Evolutionary conservation across 1,284 basidiomycete genomes (phyloP).

Genomic region (Ceratobasidium sp.): DNA sequence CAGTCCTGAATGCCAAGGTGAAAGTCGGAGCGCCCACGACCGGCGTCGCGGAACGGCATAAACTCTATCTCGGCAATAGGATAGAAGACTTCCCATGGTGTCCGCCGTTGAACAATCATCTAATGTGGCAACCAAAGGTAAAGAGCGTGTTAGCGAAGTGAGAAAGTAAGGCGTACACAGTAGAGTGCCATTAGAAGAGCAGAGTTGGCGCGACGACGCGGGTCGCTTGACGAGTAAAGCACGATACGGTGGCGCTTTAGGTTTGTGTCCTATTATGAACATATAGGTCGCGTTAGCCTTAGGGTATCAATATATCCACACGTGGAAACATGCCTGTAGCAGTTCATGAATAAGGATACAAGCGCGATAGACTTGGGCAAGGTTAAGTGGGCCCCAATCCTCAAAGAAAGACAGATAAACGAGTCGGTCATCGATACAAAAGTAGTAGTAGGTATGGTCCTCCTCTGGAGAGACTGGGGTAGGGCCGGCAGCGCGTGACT

Average conservation of each 20-base stretch:
- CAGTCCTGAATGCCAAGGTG: conserved; percentile 93
- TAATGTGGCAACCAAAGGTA: conserved; percentile 52
- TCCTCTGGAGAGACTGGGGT: conserved; percentile 69
- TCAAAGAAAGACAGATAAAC: conserved; percentile 94
- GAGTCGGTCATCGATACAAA: conserved; percentile 91
- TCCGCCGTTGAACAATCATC: conserved; percentile 92
- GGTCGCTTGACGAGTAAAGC: conserved; percentile 88
- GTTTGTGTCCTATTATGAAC: conserved; percentile 69
- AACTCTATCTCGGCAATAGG: conserved; percentile 92
- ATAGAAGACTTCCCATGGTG: conserved; percentile 95
- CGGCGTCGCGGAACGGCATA: conserved; percentile 96
- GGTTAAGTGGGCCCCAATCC: conserved; percentile 94
- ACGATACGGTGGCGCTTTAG: conserved; percentile 78
- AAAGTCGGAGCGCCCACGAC: conserved; percentile 92
- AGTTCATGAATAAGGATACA: conserved; percentile 93
- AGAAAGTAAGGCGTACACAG: conserved; percentile 66
- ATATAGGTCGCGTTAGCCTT: conserved; percentile 42
- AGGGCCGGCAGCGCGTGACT: conserved; percentile 65
- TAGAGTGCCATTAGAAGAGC: conserved; percentile 93
- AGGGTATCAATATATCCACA: not conserved
- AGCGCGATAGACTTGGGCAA: conserved; percentile 92
- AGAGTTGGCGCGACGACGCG: conserved; percentile 91
- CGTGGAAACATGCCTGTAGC: conserved; percentile 69
- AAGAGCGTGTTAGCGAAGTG: not conserved
- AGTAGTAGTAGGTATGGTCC: conserved; percentile 81